phyloP scores from a whole-genome alignment of 2,329 filamentous ascomycete species.

The Neopestalotiopsis clavispora region DNA sequence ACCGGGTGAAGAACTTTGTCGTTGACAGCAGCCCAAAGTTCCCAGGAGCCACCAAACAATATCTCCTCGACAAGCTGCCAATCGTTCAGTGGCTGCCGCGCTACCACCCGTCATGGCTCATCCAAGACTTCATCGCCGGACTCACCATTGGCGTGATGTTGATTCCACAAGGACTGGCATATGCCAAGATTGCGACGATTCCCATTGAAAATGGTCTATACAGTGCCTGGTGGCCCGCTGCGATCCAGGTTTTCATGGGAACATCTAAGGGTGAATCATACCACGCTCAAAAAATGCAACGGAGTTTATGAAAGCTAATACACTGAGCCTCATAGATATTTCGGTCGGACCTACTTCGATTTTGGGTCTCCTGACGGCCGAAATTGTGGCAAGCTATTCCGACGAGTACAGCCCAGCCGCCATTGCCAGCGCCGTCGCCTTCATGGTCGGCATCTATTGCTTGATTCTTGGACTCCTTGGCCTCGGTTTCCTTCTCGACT shows the following conservation, averaged over 20 bases:
- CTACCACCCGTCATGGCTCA: constrained; percentile 65
- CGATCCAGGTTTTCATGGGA: constrained; percentile 63
- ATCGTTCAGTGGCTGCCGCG: constrained; percentile 67
- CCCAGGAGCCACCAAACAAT: constrained; percentile 58
- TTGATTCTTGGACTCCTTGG: constrained; percentile 65
- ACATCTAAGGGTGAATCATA: constrained; percentile 59
- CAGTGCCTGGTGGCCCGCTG: constrained; percentile 63
- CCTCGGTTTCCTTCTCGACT: constrained; percentile 69
- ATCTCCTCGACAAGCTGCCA: constrained; percentile 64
- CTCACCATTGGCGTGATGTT: constrained; percentile 64
- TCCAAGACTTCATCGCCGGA: constrained; percentile 66
- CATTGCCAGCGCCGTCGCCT: constrained; percentile 65
- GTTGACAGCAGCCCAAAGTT: constrained; percentile 40
- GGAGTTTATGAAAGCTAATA: constrained; percentile 9
- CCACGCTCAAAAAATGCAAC: not conserved
- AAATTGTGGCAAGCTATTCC: constrained; percentile 59
- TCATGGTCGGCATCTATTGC: constrained; percentile 67
- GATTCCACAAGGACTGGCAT: constrained; percentile 66
- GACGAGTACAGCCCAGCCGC: constrained; percentile 57
- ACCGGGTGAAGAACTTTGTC: constrained; percentile 36
- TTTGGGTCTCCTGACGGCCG: constrained; percentile 65
- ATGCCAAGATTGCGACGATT: constrained; percentile 66
- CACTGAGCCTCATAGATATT: constrained; percentile 47
- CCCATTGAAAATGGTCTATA: constrained; percentile 65
- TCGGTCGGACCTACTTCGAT: constrained; percentile 69